Evolutionary conservation across 352 stramenopile genomes (phyloP).

Genomic region (Pythium vanterpoolii): DNA sequence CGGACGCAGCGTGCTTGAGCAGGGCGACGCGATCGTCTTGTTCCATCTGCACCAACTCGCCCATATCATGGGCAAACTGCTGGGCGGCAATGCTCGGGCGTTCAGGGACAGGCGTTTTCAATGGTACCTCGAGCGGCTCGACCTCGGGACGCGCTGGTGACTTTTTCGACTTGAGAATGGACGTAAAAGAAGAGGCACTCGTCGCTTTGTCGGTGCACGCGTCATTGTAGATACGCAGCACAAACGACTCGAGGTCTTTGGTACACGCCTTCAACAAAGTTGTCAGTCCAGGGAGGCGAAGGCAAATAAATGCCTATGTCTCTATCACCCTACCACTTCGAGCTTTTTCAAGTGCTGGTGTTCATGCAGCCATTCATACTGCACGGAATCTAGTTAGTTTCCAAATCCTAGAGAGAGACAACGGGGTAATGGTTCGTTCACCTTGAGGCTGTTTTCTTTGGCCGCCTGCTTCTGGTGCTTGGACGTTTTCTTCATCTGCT

Average conservation of each 20-base stretch:
- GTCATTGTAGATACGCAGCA: constrained; percentile 69
- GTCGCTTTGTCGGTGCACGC: constrained; percentile 29
- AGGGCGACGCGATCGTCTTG: constrained; percentile 46
- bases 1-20: constrained; percentile 49
- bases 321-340: constrained; percentile 38
- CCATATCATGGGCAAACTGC: constrained; percentile 40
- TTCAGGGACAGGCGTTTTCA: background rate
- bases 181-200: background rate
- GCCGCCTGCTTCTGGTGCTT: constrained; percentile 56
- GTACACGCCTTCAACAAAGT: constrained; percentile 33
- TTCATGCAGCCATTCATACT: constrained; percentile 76
- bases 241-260: constrained; percentile 60
- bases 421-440: constrained; percentile 3
- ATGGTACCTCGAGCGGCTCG: background rate
- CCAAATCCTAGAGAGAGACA: background rate
- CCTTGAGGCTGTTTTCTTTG: constrained; percentile 60
- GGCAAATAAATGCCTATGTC: background rate
- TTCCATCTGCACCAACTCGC: constrained; percentile 48
- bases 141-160: constrained; percentile 11
- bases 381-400: background rate
- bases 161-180: constrained; percentile 21
- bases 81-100: background rate
- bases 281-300: background rate
- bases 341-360: constrained; percentile 56
- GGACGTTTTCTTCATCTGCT: constrained; percentile 59